Base-by-base conservation (phyloP, 176 grass and related monocot species). In the Urochloa ruziziensis region DNA sequence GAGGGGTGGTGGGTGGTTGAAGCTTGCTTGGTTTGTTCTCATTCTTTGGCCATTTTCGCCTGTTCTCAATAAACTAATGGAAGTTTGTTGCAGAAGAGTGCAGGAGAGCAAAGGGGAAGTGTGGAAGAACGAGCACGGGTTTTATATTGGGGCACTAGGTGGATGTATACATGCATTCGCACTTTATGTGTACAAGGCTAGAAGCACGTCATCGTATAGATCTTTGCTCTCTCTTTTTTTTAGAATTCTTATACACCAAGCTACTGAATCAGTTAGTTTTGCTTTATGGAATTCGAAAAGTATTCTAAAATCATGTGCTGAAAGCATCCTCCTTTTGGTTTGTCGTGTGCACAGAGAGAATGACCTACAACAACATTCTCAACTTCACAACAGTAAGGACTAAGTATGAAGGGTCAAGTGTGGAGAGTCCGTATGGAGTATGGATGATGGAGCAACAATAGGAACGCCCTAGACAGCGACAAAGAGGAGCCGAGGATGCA, bases 21-120 rank as follows among this genome's bases (percentile, higher is more conserved):
- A 49, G 77, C 70, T 24, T 39, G 81, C 70, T 71, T 53, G 70
- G 43, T 66, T 88, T 78, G 76, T 60, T 73, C 83, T 82, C 88
- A 33, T 86, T 83, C 80, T 57, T 79, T 60, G 88, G 80, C 73
- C 24, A 54, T 62, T 61, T 49, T 13, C 16, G 47, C 17, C n/a
- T 21, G 56, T 29, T 63, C 5, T n/a, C 21, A 6, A 33, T 70
- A 82, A 57, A 72, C 39, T 33, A 74, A 44, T 27, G 5, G 2
- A 54, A 47, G 73, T 69, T 85, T 3, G 90, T 80, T 88, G 82
- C 5, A 11, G 75, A 80, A 11, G 54, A 51, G 69, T 80, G 57
- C 30, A 80, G 52, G 56, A 52, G 59, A 86, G 44, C 64, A 29
- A 48, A 85, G 6, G n/a, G 67, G 24, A 57, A 10, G 56, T 36